phyloP scores from a whole-genome alignment of 192 early-diverging fungal species.

The Pecoramyces ruminantium region DNA sequence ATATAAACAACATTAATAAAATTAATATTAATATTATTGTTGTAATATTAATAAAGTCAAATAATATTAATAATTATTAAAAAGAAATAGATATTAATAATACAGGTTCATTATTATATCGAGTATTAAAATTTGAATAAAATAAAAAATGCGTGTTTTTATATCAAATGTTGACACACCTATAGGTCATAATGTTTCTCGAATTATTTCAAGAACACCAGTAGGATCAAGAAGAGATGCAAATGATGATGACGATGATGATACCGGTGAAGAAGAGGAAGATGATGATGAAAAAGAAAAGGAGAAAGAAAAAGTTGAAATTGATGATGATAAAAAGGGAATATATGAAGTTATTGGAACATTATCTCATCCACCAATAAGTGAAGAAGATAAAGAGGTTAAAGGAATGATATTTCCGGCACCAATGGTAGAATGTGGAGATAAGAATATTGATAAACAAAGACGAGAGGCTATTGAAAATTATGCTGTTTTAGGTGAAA shows the following conservation, averaged over 20 bases:
- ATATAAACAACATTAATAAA: too few relatives aligned
- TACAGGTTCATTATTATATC: background rate
- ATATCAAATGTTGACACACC: slow-evolving; percentile 29
- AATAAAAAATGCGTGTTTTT: slow-evolving; percentile 12
- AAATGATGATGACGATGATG: slow-evolving; percentile 8
- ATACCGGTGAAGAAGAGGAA: slow-evolving; percentile 4
- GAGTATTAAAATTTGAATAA: background rate
- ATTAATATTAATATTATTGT: too few relatives aligned
- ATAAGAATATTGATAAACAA: slow-evolving; percentile 25
- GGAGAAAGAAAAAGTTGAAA: background rate
- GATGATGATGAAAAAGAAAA: slow-evolving; percentile 8
- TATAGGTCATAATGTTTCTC: slow-evolving; percentile 30
- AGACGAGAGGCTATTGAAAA: slow-evolving; percentile 35
- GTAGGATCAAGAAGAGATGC: slow-evolving; percentile 17
- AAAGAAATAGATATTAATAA: too few relatives aligned
- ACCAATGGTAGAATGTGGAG: slow-evolving; percentile 30
- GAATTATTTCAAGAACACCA: slow-evolving; percentile 18
- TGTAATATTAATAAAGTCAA: too few relatives aligned
- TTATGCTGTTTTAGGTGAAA: slow-evolving; percentile 17
- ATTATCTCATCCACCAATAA: background rate
- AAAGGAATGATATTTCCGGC: slow-evolving; percentile 7
- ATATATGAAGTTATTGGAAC: slow-evolving; percentile 26
- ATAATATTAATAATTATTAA: too few relatives aligned
- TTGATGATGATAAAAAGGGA: slow-evolving; percentile 9
- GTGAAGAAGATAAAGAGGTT: background rate